phyloP scores from a whole-genome alignment of 352 stramenopile genomes.

The Globisporangium ultimum region DNA sequence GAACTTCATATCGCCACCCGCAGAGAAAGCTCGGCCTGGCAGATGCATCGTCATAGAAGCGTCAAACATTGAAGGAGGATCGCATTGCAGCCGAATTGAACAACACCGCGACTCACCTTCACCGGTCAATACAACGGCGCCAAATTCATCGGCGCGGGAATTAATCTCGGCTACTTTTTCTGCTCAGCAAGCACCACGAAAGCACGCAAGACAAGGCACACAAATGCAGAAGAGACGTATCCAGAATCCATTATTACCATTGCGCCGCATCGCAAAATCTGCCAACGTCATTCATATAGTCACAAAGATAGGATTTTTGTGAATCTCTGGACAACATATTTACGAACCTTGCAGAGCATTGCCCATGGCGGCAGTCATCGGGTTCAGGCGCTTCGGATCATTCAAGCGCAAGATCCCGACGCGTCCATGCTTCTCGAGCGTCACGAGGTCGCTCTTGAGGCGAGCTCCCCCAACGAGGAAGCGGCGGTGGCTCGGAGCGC shows the following conservation, averaged over 20 bases:
- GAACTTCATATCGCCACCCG: constrained; percentile 84
- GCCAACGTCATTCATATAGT: too few species aligned
- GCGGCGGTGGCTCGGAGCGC: background rate
- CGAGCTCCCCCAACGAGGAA: constrained; percentile 10
- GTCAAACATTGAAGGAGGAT: background rate
- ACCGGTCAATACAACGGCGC: constrained; percentile 76
- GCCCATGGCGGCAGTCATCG: constrained; percentile 84
- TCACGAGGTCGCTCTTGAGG: constrained; percentile 38
- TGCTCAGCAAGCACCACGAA: constrained; percentile 11
- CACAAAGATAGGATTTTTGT: too few species aligned
- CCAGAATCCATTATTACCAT: background rate
- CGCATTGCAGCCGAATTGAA: too few species aligned
- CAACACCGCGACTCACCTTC: constrained; percentile 19
- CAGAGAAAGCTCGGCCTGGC: constrained; percentile 75
- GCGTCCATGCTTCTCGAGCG: constrained; percentile 40
- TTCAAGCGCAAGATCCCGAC: constrained; percentile 66
- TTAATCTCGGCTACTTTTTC: constrained; percentile 53
- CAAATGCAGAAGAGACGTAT: background rate
- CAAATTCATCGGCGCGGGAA: constrained; percentile 38
- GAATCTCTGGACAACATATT: background rate
- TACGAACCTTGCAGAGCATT: constrained; percentile 45
- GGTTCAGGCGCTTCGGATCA: constrained; percentile 81
- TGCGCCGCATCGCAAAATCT: too few species aligned
- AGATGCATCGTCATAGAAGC: background rate
- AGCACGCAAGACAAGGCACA: background rate